phyloP scores from a whole-genome alignment of 1,139 yeast species.

The Lodderomyces elongisporus region DNA sequence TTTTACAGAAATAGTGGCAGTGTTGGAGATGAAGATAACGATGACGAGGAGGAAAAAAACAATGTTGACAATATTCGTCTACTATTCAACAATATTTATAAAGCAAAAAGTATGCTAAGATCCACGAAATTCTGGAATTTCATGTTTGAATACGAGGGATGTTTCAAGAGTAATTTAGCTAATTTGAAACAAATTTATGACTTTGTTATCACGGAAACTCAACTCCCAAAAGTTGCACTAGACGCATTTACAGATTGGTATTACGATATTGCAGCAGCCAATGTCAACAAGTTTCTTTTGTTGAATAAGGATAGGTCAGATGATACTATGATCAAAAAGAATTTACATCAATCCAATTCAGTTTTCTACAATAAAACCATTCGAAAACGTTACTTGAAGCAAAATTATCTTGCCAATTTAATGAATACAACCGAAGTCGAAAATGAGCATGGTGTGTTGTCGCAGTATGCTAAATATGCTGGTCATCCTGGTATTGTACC shows the following conservation, averaged over 20 bases:
- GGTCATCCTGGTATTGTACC: conserved; percentile 60
- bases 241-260: conserved; percentile 31
- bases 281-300: conserved; percentile 16
- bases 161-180: conserved; percentile 30
- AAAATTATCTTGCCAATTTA: conserved; percentile 14
- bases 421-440: conserved; percentile 7
- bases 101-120: conserved; percentile 28
- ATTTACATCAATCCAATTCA: conserved; percentile 25
- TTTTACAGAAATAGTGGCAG: too few species aligned
- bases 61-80: conserved; percentile 9
- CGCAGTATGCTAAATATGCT: conserved; percentile 37
- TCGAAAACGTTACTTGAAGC: conserved; percentile 19
- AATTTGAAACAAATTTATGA: conserved; percentile 41
- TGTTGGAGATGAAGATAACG: too few species aligned
- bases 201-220: conserved; percentile 37
- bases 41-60: conserved; percentile 23
- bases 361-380: conserved; percentile 23
- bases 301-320: conserved; percentile 15
- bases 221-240: conserved; percentile 43
- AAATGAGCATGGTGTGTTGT: conserved; percentile 26
- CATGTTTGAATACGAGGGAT: conserved; percentile 49
- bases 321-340: conserved; percentile 20
- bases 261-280: conserved; percentile 22
- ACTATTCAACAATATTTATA: conserved; percentile 38
- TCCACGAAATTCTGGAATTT: conserved; percentile 54